Conservation (phyloP, 768 basidiomycete species). For the Neoboletus subvelutipes region DNA sequence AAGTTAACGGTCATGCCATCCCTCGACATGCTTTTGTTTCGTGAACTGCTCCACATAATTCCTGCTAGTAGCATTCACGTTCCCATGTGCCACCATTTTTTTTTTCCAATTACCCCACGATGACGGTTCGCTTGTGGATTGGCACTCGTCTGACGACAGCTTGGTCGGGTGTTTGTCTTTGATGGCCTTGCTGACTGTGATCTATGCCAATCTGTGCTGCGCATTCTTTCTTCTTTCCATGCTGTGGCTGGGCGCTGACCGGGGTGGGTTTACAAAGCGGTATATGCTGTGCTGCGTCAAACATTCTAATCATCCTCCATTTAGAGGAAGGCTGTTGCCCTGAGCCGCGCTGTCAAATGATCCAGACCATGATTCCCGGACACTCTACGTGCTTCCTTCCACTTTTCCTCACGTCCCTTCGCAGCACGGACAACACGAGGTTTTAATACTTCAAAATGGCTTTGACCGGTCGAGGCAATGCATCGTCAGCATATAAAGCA, state of each 20-base stretch:
- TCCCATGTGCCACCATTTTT: slow-evolving; percentile 2
- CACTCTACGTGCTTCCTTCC: slow-evolving; percentile 20
- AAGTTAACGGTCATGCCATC: slow-evolving; percentile 8
- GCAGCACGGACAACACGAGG: slow-evolving; percentile 37
- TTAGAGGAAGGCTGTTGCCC: slow-evolving; percentile 33
- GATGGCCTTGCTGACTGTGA: slow-evolving; percentile 3
- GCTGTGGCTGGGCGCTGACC: slow-evolving; percentile 21
- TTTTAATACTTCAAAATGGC: slow-evolving; percentile 29
- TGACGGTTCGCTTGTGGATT: slow-evolving; percentile 15
- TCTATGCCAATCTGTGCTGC: slow-evolving; percentile 6
- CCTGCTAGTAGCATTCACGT: slow-evolving; percentile 2
- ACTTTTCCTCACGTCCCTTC: slow-evolving; percentile 29
- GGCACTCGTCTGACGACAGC: background rate
- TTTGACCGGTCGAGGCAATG: slow-evolving; percentile 31
- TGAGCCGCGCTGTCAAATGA: slow-evolving; percentile 32
- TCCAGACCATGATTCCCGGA: slow-evolving; percentile 34
- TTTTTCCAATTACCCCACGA: slow-evolving; percentile 21
- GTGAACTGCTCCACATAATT: slow-evolving; percentile 20
- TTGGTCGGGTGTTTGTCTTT: slow-evolving; percentile 7
- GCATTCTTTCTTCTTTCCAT: slow-evolving; percentile 14
- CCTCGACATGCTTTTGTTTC: slow-evolving; percentile 7
- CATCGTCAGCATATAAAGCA: slow-evolving; percentile 30
- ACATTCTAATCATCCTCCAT: slow-evolving; percentile 32
- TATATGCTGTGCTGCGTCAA: slow-evolving; percentile 29
- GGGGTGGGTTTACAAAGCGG: slow-evolving; percentile 17